phyloP scores from a whole-genome alignment of 306 rosid genomes.

The Gleditsia sinensis region DNA sequence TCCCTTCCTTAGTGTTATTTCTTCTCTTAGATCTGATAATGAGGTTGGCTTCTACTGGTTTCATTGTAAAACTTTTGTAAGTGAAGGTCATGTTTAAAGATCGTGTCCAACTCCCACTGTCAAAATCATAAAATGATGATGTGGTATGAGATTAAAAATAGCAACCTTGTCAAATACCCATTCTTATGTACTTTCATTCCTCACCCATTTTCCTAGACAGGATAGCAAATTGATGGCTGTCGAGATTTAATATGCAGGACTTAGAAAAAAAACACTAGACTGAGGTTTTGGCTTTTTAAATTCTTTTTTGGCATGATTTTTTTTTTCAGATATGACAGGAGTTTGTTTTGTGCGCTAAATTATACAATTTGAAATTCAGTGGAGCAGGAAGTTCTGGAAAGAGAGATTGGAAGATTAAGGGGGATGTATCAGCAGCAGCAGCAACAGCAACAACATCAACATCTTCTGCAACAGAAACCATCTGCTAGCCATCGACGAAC shows the following conservation, averaged over 20 bases:
- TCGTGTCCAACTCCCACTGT: not conserved
- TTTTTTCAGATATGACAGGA: conserved; percentile 19
- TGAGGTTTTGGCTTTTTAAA: not conserved
- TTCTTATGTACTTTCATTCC: not conserved
- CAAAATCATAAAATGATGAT: not conserved
- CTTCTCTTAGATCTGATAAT: not conserved
- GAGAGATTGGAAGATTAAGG: conserved; percentile 93
- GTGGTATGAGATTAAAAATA: not conserved
- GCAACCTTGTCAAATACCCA: not conserved
- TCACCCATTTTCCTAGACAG: not conserved
- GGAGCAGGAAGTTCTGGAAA: conserved; percentile 99
- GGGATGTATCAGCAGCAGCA: conserved; percentile 73
- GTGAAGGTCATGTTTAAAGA: not conserved
- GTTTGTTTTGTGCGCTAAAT: conserved; percentile 40
- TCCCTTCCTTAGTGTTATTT: not conserved
- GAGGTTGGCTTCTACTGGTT: not conserved
- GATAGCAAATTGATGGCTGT: not conserved
- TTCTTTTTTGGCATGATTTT: conserved; percentile 16
- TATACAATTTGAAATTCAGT: conserved; percentile 57
- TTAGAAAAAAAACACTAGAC: not conserved
- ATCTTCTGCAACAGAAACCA: conserved; percentile 43
- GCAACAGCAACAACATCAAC: conserved; percentile 57
- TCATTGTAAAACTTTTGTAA: not conserved
- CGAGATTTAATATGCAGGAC: not conserved
- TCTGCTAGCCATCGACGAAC: conserved; percentile 58